Evolutionary conservation across 805 yeast genomes (phyloP).

Genomic region (Monosporozyma servazzii): DNA sequence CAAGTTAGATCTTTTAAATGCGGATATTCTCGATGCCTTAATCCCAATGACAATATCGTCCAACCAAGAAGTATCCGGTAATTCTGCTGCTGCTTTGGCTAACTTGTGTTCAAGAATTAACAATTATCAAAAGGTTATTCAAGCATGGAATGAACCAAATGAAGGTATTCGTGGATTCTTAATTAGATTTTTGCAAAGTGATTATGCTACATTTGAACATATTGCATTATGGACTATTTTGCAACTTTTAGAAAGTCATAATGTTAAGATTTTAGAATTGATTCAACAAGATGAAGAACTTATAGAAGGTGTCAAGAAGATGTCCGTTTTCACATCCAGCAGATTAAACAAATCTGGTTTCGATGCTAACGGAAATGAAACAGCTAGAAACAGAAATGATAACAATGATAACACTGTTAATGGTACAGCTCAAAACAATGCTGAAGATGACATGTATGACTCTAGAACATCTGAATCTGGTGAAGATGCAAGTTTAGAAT

Average conservation of each 20-base stretch:
- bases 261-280: slow-evolving; percentile 46
- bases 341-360: slow-evolving; percentile 24
- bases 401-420: slow-evolving; percentile 10
- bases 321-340: slow-evolving; percentile 31
- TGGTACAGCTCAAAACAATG: slow-evolving; percentile 13
- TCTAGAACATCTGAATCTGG: slow-evolving; percentile 31
- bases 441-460: slow-evolving; percentile 14
- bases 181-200: slow-evolving; percentile 66
- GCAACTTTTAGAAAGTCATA: slow-evolving; percentile 84
- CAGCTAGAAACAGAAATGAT: slow-evolving; percentile 11
- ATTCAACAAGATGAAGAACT: slow-evolving; percentile 48
- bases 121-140: slow-evolving; percentile 70
- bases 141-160: slow-evolving; percentile 68
- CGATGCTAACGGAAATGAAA: slow-evolving; percentile 12
- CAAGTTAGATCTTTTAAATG: slow-evolving; percentile 70
- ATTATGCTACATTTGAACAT: slow-evolving; percentile 92
- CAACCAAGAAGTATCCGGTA: slow-evolving; percentile 94
- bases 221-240: slow-evolving; percentile 95
- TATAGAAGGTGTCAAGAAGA: slow-evolving; percentile 44
- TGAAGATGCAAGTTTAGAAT: slow-evolving; percentile 56
- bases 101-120: slow-evolving; percentile 85
- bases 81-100: slow-evolving; percentile 96
- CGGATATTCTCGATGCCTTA: slow-evolving; percentile 78
- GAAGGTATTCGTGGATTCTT: slow-evolving; percentile 85
- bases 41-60: slow-evolving; percentile 83